Evolutionary conservation across 208 protist genomes (phyloP), one percentile per base, ranked within the genome.

Genomic region (Acanthamoeba lenticulata): DNA sequence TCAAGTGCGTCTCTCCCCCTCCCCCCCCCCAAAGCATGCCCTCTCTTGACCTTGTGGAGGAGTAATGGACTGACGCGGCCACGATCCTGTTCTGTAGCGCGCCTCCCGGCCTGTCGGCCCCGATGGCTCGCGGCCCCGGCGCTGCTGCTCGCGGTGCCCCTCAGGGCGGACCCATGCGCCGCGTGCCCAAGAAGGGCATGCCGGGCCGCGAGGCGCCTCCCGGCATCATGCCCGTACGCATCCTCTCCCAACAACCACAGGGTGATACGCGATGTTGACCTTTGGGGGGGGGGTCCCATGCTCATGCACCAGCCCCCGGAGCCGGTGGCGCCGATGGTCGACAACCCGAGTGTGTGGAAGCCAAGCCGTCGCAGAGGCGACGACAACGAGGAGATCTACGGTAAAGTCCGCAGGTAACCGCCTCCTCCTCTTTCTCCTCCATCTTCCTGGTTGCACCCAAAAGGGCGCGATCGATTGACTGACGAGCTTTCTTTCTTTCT

Each of bases 351-450:
- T 7, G 40, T 47, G 77, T 60, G 40, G 47, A 86, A 57, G 47
- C 77, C 77, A 86, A 86, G 77, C 47, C 77, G 77, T 86, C 77
- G 77, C 47, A 86, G 77, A 86, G 47, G 47, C 77, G 77, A 86
- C 77, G 77, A 86, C 44, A 86, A 60, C 47, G 77, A 86, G 52
- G 77, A 52, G 38, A 86, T 86, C 40, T 86, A 60, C 47, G 77
- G 77, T 29, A 86, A 86, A 86, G 77, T 86, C n/a, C 21, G 77
- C 44, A 57, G 77, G 77, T 86, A 86, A 13, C 47, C 47, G 15
- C 11, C 19, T 52, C 47, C 19, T 4, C 19, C 34, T 55, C 19
- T 85, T 42, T 47, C 13, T 52, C 81, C 29, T 65, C 13, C 0
- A 67, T 9, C 17, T 27, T 27, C 42, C 13, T 19, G 7, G 19